Base-by-base conservation (phyloP, 2,329 filamentous ascomycete genomes). In the Fusarium denticulatum region DNA sequence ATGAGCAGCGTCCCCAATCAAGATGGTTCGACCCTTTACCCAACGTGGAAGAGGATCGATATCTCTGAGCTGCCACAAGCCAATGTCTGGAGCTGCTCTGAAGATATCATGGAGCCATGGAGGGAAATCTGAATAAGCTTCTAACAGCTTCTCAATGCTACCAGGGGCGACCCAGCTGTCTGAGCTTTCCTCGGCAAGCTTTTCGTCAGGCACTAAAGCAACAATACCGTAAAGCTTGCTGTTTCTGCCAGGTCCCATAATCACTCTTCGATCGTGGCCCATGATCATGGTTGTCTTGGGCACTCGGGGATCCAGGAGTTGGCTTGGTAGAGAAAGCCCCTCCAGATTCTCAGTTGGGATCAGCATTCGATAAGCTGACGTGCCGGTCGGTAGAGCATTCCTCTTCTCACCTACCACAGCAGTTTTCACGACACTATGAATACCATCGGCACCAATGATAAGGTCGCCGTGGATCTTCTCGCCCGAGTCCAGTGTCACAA, bases 91-190 rank as follows among this genome's bases (percentile, higher is more conserved):
- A 0, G 64, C 64, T 8, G 56, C 42, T 6, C 5, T 46, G n/a
- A 68, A 68, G 7, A 68, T 63, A 7, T 68, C 42, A 2, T 68
- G 65, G 5, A 68, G 26, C 65, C 65, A 68, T 1, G 47, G 18
- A 8, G 65, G 65, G 30, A 68, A 68, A 9, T 69, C 65, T 0
- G 64, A 71, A 26, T 76, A 76, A 2, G 73, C 71, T 36, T 75
- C 69, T 0, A 74, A 1, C 1, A 76, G 63, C 22, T 71, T 76
- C 2, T 71, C 74, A 2, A 76, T 65, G 15, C 73, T 75, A 2
- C 74, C 74, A 2, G 73, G 60, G 14, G 72, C 62, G 13, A 76
- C 74, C 74, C 74, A 76, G 12, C 71, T 76, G 15, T 76, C 74
- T 6, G 73, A 64, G 14, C 63, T 73, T 15, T 66, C 60, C 40